Base-by-base conservation (phyloP, 2,329 filamentous ascomycete genomes). In the Shiraia sp. region DNA sequence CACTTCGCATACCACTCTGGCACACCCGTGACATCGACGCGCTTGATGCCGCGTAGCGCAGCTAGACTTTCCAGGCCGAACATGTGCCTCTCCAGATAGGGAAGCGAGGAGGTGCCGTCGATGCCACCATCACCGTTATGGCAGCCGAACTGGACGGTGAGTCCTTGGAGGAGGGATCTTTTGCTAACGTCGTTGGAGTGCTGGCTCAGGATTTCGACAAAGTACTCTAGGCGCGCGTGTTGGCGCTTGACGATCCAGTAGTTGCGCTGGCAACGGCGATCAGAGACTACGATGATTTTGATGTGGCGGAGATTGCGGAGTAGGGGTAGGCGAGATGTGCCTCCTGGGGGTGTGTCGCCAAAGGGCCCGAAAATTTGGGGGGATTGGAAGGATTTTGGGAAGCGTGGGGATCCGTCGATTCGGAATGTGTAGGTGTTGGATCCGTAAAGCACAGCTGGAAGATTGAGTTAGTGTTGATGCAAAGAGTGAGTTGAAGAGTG, bases 1-100 rank as follows among this genome's bases (percentile, higher is more conserved):
- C 57, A 61, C 32, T 38, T 22, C 5, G 38, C 40, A 25, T 51
- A 60, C 59, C 55, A 62, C 1, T 55, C 48, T 5, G 45, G 45
- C 8, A 59, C 14, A 3, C 54, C 52, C 6, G 10, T 34, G n/a
- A 54, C 30, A 8, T 38, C 12, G 4, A 59, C 54, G 6, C 54
- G 16, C 23, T 46, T 44, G 32, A 62, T 51, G 16, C 55, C 54
- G 3, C 40, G 38, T 6, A 61, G 45, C 6, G 23, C 24, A 8
- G 51, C 42, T 3, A 62, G 43, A 17, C 40, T 42, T 24, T 62
- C 59, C 1, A 59, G 36, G 2, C 42, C 41, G 33, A 51, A 59
- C 42, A 58, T 59, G 38, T 27, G 47, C n/a, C 47, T 41, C 6
- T 40, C 41, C 5, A 13, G 10, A 9, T 25, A n/a, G 10, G 17